A percentile compares a stretch with the other conserved stretches of the same genome.
Conservation (phyloP, 139 green algal genomes). For the Haematococcus sp. region DNA sequence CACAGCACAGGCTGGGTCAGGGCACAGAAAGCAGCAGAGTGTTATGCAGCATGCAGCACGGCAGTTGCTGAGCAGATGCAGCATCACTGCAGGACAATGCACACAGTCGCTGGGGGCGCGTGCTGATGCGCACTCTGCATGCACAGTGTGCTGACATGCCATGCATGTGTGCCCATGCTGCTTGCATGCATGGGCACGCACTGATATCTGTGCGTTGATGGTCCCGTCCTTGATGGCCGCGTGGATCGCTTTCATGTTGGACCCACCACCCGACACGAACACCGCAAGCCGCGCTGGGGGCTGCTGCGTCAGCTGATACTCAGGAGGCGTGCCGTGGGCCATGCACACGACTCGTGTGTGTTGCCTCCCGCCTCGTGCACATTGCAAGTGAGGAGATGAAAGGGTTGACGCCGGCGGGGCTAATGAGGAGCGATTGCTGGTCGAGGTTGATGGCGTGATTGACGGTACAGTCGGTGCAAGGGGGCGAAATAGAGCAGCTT, state of each 20-base stretch:
- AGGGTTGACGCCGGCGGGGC: too few relatives aligned
- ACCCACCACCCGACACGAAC: slow-evolving; percentile 90
- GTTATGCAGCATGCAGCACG: not conserved
- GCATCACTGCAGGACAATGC: not conserved
- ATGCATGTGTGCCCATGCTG: slow-evolving; percentile 5
- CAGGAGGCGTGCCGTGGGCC: not conserved
- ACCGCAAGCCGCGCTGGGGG: slow-evolving; percentile 59
- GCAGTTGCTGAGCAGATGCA: too few relatives aligned
- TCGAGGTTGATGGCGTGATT: too few relatives aligned
- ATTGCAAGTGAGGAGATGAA: too few relatives aligned
- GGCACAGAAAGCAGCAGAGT: not conserved
- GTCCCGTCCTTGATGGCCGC: slow-evolving; percentile 53
- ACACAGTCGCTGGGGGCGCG: too few relatives aligned
- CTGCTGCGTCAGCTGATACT: not conserved
- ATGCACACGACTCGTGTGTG: not conserved
- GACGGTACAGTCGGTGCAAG: too few relatives aligned
- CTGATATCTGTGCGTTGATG: slow-evolving; percentile 64
- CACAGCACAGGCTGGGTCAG: not conserved
- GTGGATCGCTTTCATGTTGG: slow-evolving; percentile 89
- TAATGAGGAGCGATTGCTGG: too few relatives aligned
- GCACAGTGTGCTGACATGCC: too few relatives aligned
- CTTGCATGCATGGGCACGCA: slow-evolving; percentile 23
- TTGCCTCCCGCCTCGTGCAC: too few relatives aligned
- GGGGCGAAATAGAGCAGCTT: too few relatives aligned
- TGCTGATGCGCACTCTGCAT: too few relatives aligned